phyloP scores from a whole-genome alignment of 768 basidiomycete species.

The Xerocomellus intermedius region DNA sequence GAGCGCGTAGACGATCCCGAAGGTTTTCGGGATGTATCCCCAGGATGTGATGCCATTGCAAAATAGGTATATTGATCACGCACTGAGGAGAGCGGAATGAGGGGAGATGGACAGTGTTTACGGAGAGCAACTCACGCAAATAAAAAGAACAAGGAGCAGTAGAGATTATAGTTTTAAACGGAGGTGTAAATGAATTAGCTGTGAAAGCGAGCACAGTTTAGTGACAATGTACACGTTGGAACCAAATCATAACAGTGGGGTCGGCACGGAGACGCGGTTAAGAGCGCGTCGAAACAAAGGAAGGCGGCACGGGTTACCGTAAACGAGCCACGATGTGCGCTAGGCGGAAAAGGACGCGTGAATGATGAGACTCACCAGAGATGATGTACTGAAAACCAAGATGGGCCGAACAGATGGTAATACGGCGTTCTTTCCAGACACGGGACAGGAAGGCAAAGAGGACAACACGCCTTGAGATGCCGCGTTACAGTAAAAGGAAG shows the following conservation, averaged over 20 bases:
- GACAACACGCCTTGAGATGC: constrained; percentile 21
- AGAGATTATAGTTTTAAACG: constrained; percentile 35
- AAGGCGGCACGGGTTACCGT: constrained; percentile 27
- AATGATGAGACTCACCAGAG: constrained; percentile 32
- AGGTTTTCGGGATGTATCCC: constrained; percentile 58
- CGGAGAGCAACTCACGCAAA: constrained; percentile 26
- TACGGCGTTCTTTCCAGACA: constrained; percentile 18
- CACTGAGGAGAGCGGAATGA: constrained; percentile 23
- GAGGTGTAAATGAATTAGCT: constrained; percentile 37
- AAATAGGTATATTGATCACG: constrained; percentile 29
- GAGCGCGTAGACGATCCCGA: constrained; percentile 71
- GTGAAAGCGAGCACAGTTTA: constrained; percentile 24
- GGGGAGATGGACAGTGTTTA: constrained; percentile 8
- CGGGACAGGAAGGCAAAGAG: constrained; percentile 23
- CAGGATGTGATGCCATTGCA: constrained; percentile 35
- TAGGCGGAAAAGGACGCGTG: constrained; percentile 30
- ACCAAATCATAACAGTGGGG: constrained; percentile 11
- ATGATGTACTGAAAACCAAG: constrained; percentile 31
- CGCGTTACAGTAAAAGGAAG: constrained; percentile 29
- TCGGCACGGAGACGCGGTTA: constrained; percentile 34
- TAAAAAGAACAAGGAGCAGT: constrained; percentile 25
- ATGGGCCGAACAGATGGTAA: constrained; percentile 16
- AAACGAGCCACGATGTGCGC: constrained; percentile 32
- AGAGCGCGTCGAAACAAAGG: constrained; percentile 28
- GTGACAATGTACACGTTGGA: constrained; percentile 26